Percentiles rank a stretch among this genome's conserved stretches.
Conservation (phyloP, 495 filamentous ascomycete genomes). For the Haplographium delicatum region DNA sequence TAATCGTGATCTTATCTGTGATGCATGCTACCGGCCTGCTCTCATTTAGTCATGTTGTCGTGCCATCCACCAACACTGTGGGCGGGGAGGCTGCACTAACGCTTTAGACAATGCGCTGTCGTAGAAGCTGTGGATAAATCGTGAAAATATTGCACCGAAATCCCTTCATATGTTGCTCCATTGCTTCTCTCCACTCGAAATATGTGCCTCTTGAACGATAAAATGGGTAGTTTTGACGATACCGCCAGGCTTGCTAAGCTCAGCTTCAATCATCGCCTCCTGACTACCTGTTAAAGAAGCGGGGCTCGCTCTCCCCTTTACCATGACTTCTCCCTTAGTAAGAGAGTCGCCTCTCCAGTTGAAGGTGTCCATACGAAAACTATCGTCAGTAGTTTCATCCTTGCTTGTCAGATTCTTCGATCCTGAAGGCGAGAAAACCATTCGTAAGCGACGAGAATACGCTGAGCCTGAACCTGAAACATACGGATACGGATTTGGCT, state of each 20-base stretch:
- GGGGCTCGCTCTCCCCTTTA: background rate
- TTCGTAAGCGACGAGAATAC: background rate
- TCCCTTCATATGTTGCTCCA: conserved; percentile 2
- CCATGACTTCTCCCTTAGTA: background rate
- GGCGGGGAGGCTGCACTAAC: too few species aligned
- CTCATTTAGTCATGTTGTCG: too few species aligned
- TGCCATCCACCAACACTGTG: too few species aligned
- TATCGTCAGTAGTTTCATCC: background rate
- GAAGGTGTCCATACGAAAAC: background rate
- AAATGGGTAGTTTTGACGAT: conserved; percentile 8
- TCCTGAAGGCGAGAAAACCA: background rate
- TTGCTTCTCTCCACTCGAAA: background rate
- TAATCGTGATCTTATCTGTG: too few species aligned
- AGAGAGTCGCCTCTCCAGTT: background rate
- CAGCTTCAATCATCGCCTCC: background rate
- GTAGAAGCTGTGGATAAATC: too few species aligned
- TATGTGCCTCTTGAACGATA: background rate
- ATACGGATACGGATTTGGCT: background rate
- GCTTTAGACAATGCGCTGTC: too few species aligned
- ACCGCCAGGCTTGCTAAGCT: background rate
- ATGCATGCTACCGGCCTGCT: too few species aligned
- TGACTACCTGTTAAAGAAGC: background rate
- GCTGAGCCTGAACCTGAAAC: background rate
- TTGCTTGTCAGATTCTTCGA: background rate
- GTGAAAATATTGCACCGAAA: too few species aligned